Conservation (phyloP, 2,329 filamentous ascomycete genomes). For the Alternaria arborescens region DNA sequence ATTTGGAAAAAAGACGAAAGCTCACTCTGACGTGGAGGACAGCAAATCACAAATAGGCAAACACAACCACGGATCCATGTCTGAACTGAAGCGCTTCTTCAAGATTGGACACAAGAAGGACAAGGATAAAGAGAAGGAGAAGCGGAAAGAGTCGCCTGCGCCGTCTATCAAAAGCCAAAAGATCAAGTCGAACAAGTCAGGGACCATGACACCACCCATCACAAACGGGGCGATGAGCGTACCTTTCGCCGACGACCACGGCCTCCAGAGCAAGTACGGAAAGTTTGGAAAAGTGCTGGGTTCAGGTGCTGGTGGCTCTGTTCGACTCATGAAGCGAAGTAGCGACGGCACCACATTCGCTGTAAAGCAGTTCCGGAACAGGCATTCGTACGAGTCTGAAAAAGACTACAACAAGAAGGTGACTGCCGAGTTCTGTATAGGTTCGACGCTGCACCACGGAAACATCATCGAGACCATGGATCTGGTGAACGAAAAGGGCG, state of each 20-base stretch:
- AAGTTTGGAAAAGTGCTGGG: constrained; percentile 95
- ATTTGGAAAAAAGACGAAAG: constrained; percentile 60
- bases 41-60: constrained; percentile 35
- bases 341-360: constrained; percentile 94
- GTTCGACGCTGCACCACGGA: constrained; percentile 93
- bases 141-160: constrained; percentile 68
- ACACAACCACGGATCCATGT: constrained; percentile 79
- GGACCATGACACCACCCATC: constrained; percentile 51
- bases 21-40: constrained; percentile 55
- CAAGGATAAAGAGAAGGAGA: constrained; percentile 62
- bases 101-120: constrained; percentile 69
- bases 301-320: constrained; percentile 92
- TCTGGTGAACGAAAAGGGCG: constrained; percentile 90
- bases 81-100: constrained; percentile 96
- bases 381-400: constrained; percentile 91
- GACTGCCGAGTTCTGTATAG: constrained; percentile 97
- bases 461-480: constrained; percentile 99
- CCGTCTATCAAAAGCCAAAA: constrained; percentile 65
- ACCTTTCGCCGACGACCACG: constrained; percentile 94
- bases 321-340: constrained; percentile 90
- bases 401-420: constrained; percentile 98
- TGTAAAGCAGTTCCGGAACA: constrained; percentile 93
- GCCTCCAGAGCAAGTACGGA: constrained; percentile 88
- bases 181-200: constrained; percentile 56
- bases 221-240: constrained; percentile 56